Evolutionary conservation across 2,329 filamentous ascomycete species (phyloP).

Genomic region (Seiridium unicorne): DNA sequence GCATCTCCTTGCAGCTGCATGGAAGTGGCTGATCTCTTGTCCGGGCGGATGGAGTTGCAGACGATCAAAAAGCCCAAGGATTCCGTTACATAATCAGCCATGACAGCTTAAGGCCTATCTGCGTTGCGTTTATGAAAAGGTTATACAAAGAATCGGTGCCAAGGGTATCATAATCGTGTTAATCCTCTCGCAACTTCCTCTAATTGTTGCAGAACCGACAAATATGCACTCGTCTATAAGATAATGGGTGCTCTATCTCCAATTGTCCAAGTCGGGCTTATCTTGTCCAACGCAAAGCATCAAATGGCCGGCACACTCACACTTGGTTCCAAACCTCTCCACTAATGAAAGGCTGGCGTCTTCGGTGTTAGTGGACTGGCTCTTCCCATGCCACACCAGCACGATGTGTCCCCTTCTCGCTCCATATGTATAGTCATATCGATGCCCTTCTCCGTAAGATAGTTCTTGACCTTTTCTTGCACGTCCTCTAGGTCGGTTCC

Average conservation of each 20-base stretch:
- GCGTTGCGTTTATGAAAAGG: neutral
- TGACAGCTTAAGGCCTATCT: neutral
- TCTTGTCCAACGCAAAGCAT: neutral
- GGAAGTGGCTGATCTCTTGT: too few relatives aligned
- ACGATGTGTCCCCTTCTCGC: conserved; percentile 69
- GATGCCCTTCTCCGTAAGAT: conserved; percentile 69
- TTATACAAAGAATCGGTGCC: conserved; percentile 2
- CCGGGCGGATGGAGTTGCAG: too few relatives aligned
- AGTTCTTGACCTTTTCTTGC: conserved; percentile 70
- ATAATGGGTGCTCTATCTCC: neutral
- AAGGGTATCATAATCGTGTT: conserved; percentile 7
- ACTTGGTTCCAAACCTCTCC: neutral
- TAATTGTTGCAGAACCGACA: neutral
- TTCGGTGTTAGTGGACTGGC: conserved; percentile 27
- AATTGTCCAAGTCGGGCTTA: neutral
- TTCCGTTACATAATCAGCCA: too few relatives aligned
- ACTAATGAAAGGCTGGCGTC: conserved; percentile 11
- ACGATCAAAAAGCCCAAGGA: too few relatives aligned
- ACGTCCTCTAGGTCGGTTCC: conserved; percentile 80
- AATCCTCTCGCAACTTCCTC: neutral
- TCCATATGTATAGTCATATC: conserved; percentile 88
- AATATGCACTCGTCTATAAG: neutral
- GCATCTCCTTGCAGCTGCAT: neutral
- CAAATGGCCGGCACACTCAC: neutral
- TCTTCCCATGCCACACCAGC: conserved; percentile 55